These are phyloP conservation scores for Ophiostoma piceae DNA, from an alignment of 2,329 filamentous ascomycete species.

Conservation along the genomic window DNA sequence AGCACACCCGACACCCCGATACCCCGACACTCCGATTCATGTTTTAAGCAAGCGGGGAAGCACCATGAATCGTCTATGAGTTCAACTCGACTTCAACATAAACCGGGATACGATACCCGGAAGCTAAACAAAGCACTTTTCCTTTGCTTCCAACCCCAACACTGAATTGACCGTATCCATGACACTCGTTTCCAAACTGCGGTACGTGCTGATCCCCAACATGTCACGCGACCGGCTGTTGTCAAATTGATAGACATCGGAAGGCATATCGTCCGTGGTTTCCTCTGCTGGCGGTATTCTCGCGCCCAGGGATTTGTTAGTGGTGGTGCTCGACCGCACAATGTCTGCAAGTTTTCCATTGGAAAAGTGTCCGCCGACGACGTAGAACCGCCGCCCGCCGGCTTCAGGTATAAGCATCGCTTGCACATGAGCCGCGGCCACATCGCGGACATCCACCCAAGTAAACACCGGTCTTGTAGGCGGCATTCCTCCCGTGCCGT, in stretches of 20 bases:
- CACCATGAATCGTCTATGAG: too few relatives aligned
- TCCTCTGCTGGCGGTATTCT: constrained; percentile 35
- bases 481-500: constrained; percentile 42
- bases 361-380: constrained; percentile 37
- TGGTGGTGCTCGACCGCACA: constrained; percentile 50
- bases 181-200: constrained; percentile 52
- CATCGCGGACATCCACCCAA: constrained; percentile 18
- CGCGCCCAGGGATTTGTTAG: not conserved
- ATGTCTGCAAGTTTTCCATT: not conserved
- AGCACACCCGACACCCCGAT: too few relatives aligned
- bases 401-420: constrained; percentile 32
- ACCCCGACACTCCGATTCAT: too few relatives aligned
- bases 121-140: not conserved
- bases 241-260: constrained; percentile 51
- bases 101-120: not conserved
- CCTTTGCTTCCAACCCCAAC: constrained; percentile 25
- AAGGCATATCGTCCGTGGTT: constrained; percentile 40
- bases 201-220: constrained; percentile 54
- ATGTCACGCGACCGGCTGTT: constrained; percentile 51
- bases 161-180: constrained; percentile 51
- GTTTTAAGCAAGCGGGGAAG: too few relatives aligned
- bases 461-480: constrained; percentile 53
- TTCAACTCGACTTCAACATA: too few relatives aligned
- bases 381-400: constrained; percentile 49
- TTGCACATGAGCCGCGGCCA: constrained; percentile 14